Base-by-base conservation (phyloP, 106 monocot genomes). In the Triglochin maritima region DNA sequence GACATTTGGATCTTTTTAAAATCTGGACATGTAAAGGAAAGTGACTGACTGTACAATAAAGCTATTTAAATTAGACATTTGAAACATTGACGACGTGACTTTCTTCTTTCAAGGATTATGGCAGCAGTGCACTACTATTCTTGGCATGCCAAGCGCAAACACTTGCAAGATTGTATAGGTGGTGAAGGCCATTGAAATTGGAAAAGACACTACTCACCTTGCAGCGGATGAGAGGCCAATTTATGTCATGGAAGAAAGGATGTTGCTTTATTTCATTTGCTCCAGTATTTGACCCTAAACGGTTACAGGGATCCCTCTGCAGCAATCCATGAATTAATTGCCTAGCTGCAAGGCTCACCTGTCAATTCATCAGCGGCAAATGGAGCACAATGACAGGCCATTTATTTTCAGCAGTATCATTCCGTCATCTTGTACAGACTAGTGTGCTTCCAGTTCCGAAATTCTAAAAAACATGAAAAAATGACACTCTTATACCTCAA, bases 201-300 rank as follows among this genome's bases (percentile, higher is more conserved):
- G 63, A 59, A 43, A n/a, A 62, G 42, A 52, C 3, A 29, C 4
- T 12, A 17, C 44, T 69, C 78, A 96, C 96, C 91, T 86, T 88
- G 88, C 87, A 86, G 45, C 90, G 96, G 57, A 96, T 84, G 60
- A 96, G 88, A 14, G 96, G 85, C 96, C 96, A 96, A 48, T 88
- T 84, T 41, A 96, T 91, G 10, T 80, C 91, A 10, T 69, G 77
- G 58, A 96, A 96, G 74, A 96, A 96, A 49, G 88, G 80, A 63
- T 96, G 96, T 69, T 88, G 67, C 69, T 91, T 96, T 56, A 96
- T 96, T 61, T 91, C 96, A 77, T 84, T 86, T 64, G 96, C 81
- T 54, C 96, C 96, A 41, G 7, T 77, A 7, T 68, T 80, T 71
- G 91, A 87, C 66, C 96, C 96, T 56, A 91, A 59, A 50, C 96